Conservation (phyloP, 2,329 filamentous ascomycete species). For the Coniochaeta sp. region DNA sequence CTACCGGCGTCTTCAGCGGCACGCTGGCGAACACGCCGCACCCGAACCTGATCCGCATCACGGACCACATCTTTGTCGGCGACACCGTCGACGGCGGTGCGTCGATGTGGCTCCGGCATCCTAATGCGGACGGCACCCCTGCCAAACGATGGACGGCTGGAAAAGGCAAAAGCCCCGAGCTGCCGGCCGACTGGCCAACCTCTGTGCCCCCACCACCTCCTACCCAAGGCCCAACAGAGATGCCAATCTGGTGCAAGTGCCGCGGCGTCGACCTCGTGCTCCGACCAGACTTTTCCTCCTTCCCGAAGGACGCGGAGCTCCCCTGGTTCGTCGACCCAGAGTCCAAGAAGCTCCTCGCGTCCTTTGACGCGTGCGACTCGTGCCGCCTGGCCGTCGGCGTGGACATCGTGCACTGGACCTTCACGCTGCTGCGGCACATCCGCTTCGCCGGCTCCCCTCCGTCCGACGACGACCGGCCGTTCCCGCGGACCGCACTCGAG, state of each 20-base stretch:
- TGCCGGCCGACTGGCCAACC: conserved; percentile 21
- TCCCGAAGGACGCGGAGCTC: conserved; percentile 20
- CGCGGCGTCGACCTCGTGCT: conserved; percentile 35
- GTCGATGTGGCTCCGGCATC: conserved; percentile 32
- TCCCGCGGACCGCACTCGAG: conserved; percentile 20
- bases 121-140: background rate
- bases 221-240: conserved; percentile 11
- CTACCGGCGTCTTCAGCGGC: conserved; percentile 30
- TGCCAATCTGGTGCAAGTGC: conserved; percentile 37
- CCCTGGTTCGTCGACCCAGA: conserved; percentile 35
- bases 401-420: conserved; percentile 40
- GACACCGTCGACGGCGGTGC: conserved; percentile 48
- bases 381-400: conserved; percentile 33
- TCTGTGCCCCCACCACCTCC: conserved; percentile 8
- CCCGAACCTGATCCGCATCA: conserved; percentile 22
- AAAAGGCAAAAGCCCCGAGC: conserved; percentile 15
- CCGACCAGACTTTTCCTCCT: conserved; percentile 18
- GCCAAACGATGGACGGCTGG: background rate
- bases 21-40: conserved; percentile 19
- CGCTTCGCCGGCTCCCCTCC: conserved; percentile 15
- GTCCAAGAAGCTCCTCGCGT: conserved; percentile 29
- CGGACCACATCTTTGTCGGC: conserved; percentile 34
- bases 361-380: conserved; percentile 38
- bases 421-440: conserved; percentile 29
- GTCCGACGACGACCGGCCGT: conserved; percentile 2